These are phyloP conservation scores for Aphanomyces euteiches DNA, from an alignment of 352 stramenopile genomes.

Conservation along the genomic window DNA sequence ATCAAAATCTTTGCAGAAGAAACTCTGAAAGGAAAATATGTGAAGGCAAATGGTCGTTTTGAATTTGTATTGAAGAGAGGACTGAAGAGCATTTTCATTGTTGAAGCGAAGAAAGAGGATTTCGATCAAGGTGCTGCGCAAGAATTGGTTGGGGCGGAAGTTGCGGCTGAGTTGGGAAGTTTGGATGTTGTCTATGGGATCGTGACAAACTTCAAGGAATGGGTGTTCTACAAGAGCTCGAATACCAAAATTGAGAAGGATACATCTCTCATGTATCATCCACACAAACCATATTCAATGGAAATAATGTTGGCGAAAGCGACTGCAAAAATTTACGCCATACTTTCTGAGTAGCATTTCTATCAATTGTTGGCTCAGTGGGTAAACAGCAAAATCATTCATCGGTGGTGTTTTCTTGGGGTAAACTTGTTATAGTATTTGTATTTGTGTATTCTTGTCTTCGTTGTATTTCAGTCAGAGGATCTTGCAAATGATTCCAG, in stretches of 20 bases:
- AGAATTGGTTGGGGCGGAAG: slow-evolving; percentile 46
- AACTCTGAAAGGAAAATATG: slow-evolving; percentile 37
- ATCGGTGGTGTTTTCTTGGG: no score
- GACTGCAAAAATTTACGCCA: no score
- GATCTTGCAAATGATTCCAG: slow-evolving; percentile 54
- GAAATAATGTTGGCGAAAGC: no score
- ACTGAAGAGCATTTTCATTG: slow-evolving; percentile 49
- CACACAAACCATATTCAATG: no score
- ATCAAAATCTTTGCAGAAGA: slow-evolving; percentile 35
- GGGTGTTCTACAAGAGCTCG: slow-evolving; percentile 40
- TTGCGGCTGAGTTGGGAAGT: slow-evolving; percentile 40
- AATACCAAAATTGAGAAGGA: slow-evolving; percentile 39
- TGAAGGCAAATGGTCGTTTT: slow-evolving; percentile 44
- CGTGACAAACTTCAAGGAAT: slow-evolving; percentile 46
- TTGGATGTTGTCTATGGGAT: slow-evolving; percentile 46
- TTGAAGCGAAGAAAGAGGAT: slow-evolving; percentile 49
- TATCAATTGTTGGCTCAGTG: no score
- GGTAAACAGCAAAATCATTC: no score
- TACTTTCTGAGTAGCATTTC: no score
- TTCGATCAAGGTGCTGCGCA: slow-evolving; percentile 46
- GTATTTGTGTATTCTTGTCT: no score
- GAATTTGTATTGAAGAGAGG: slow-evolving; percentile 44
- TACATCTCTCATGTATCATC: no score
- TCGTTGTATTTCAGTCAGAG: not conserved
- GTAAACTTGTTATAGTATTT: no score